Conservation (phyloP, 345 rosid species). For the Citrus sinensis region DVS_A1.0 CM039165.1:21559001-21559500, state of each 20-base stretch:
- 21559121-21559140: background rate
- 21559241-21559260: background rate
- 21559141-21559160: background rate
- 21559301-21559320: background rate
- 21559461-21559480: background rate
- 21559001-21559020: too few species aligned
- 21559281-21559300: background rate
- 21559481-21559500: background rate
- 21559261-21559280: background rate
- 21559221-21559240: background rate
- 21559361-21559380: background rate
- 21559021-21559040: background rate
- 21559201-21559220: background rate
- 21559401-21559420: background rate
- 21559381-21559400: background rate
- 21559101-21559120: background rate
- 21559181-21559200: background rate
- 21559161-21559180: background rate
- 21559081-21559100: background rate
- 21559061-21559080: background rate
- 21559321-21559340: background rate
- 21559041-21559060: background rate
- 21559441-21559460: background rate
- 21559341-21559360: background rate
- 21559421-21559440: background rate